These are phyloP conservation scores for Psidium friedrichsthalianum DNA, from an alignment of 345 rosid genomes.

Conservation along the genomic window DNA sequence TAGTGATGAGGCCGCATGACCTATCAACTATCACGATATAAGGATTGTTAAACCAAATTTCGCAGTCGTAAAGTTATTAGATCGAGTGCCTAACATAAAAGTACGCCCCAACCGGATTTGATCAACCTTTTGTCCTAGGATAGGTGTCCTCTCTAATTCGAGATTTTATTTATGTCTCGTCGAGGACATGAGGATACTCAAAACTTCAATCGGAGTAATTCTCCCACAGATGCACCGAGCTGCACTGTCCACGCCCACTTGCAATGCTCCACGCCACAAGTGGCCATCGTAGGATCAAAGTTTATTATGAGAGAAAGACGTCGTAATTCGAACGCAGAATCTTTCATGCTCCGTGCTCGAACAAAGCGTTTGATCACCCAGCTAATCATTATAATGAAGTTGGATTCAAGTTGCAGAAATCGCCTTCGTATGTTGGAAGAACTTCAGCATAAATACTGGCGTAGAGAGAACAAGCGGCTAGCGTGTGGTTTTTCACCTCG, in stretches of 20 bases:
- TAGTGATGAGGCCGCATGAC: background rate
- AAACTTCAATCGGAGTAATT: background rate
- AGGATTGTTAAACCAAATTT: background rate
- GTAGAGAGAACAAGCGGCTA: background rate
- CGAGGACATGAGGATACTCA: background rate
- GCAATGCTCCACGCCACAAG: background rate
- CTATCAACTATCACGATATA: background rate
- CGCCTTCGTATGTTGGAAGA: accelerated
- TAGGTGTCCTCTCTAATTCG: background rate
- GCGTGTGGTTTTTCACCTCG: background rate
- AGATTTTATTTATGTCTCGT: background rate
- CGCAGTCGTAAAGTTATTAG: background rate
- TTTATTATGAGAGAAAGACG: background rate
- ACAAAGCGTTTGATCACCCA: background rate
- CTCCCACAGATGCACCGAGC: background rate
- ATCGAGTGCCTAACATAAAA: background rate
- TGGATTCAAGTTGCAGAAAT: background rate
- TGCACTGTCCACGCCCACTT: background rate
- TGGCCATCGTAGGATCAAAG: no score
- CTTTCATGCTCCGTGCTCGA: background rate
- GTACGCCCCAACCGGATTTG: background rate
- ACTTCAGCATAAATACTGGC: background rate
- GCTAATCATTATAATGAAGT: background rate
- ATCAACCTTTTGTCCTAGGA: background rate
- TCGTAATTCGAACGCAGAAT: background rate